Base-by-base conservation (phyloP, 78 protist genomes). In the Speleostelium caveatum region DNA sequence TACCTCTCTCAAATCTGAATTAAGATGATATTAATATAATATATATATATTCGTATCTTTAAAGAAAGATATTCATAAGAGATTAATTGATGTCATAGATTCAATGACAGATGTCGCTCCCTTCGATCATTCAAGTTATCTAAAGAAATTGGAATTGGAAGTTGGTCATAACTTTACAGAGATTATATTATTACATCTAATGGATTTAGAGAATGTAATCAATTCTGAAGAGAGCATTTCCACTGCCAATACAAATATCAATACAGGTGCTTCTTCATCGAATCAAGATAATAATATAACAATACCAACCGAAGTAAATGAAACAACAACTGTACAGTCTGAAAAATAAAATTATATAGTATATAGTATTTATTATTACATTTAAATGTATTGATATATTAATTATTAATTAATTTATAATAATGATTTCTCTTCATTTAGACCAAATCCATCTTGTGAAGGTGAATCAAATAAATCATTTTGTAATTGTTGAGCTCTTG, bases 71-170 rank as follows among this genome's bases (percentile, higher is more conserved):
- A 58, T 83, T 30, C 68, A 83, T 45, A 83, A 83, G 69, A 68
- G 80, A 30, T 83, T 83, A 69, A 83, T 83, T 28, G 90, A 83
- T 39, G 63, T 83, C 32, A 73, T 83, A 22, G 90, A 83, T 42
- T 83, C 90, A 59, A 83, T 83, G 90, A 83, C 90, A 39, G 90
- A 83, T 33, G 75, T 83, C 8, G 90, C 90, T 22, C 79, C 78
- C 26, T 83, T 83, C 42, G 90, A 83, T 60, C 90, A 83, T 32
- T 83, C 90, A 6, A 83, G 90, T 59, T 83, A 69, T 45, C 16
- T 63, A 55, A 56, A 56, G 19, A 83, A 83, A 42, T 26, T 59
- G 7, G 90, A 83, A 83, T 59, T 83, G 28, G 90, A 83, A 22
- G 73, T 83, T 4, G 56, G 79, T 38, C 90, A 83, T 69, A 69